These are phyloP conservation scores for Apophysomyces sp. DNA, from an alignment of 371 early-diverging fungal genomes.

Conservation along the genomic window DNA sequence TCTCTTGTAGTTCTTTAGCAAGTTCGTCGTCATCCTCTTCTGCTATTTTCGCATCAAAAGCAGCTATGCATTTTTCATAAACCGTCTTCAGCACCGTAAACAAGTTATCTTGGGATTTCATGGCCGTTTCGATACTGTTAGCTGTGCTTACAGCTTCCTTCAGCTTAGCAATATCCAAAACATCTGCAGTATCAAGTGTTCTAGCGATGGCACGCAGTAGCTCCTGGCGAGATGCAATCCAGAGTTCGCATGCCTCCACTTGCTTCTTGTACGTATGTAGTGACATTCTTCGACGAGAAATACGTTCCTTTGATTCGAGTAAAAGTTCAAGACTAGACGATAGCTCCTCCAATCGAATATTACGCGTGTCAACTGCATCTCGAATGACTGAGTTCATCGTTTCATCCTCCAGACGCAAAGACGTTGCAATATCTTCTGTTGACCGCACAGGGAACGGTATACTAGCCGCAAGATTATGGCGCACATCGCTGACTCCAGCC, in stretches of 20 bases:
- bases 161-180: constrained; percentile 12
- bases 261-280: constrained; percentile 32
- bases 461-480: constrained; percentile 14
- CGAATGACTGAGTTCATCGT: constrained; percentile 36
- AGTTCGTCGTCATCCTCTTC: constrained; percentile 16
- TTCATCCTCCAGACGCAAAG: constrained; percentile 25
- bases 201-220: constrained; percentile 8
- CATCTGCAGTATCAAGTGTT: not conserved
- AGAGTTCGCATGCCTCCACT: constrained; percentile 20
- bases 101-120: constrained; percentile 23
- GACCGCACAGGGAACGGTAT: constrained; percentile 38
- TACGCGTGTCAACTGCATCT: constrained; percentile 31
- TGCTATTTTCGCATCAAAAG: constrained; percentile 18
- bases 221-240: constrained; percentile 29
- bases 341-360: constrained; percentile 26
- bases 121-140: constrained; percentile 28
- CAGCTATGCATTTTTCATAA: constrained; percentile 24
- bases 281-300: constrained; percentile 35
- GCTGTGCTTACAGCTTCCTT: constrained; percentile 28
- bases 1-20: constrained; percentile 5
- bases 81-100: constrained; percentile 14
- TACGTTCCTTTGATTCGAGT: constrained; percentile 37
- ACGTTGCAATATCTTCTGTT: not conserved
- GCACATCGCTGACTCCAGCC: constrained; percentile 32
- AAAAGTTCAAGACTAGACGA: constrained; percentile 25